Conservation (phyloP, 2,329 filamentous ascomycete species). For the Botrytis squamosa region DNA sequence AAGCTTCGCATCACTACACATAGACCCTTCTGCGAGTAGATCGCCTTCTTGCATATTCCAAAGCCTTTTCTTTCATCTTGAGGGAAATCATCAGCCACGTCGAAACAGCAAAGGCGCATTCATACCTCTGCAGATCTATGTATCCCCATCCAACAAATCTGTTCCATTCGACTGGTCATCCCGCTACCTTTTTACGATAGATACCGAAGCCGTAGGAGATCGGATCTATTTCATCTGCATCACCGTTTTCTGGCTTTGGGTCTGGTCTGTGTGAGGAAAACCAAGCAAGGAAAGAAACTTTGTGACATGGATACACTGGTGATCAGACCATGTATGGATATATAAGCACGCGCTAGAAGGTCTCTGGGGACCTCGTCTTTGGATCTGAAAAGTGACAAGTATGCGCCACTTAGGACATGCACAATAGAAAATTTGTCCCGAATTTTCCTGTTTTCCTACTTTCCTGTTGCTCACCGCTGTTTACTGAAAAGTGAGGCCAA, state of each 20-base stretch:
- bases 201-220: conserved; percentile 20
- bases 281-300: conserved; percentile 15
- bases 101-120: conserved; percentile 15
- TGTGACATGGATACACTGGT: conserved; percentile 7
- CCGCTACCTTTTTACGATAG: conserved; percentile 12
- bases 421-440: neutral
- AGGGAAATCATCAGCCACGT: conserved; percentile 21
- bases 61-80: conserved; percentile 14
- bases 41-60: conserved; percentile 29
- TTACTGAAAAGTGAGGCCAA: conserved; percentile 23
- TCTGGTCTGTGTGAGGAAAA: conserved; percentile 19
- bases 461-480: conserved; percentile 33
- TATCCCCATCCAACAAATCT: conserved; percentile 24
- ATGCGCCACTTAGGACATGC: conserved; percentile 24
- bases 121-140: conserved; percentile 22
- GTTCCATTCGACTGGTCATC: conserved; percentile 23
- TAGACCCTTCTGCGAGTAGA: conserved; percentile 6
- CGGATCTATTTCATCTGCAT: conserved; percentile 29
- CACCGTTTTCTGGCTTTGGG: conserved; percentile 25
- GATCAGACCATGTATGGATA: conserved; percentile 10
- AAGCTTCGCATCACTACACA: neutral
- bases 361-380: neutral
- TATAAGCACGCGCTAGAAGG: conserved; percentile 4
- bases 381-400: conserved; percentile 27
- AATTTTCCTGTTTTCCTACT: conserved; percentile 6